Base-by-base conservation (phyloP, 2,329 filamentous ascomycete genomes). In the Plectosphaerella sp. region DNA sequence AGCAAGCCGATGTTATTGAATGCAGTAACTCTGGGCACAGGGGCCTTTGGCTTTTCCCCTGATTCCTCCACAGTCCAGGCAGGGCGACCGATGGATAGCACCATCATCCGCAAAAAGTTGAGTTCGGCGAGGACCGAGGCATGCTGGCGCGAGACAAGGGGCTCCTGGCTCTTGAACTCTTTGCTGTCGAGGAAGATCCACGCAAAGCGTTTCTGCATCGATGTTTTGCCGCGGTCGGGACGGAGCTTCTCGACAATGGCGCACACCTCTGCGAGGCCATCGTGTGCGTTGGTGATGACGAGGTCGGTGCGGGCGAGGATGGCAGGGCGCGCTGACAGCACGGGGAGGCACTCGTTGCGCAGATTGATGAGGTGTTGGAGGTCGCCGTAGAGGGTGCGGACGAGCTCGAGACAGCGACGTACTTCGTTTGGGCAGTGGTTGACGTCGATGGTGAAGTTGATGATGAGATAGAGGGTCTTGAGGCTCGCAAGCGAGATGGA, bases 351-450 rank as follows among this genome's bases (percentile, higher is more conserved):
- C 24, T 64, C 56, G 16, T 63, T 60, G 3, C 66, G 62, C 1
- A 68, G 52, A n/a, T 61, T 58, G 37, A 68, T 66, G 16, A 68
- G 59, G n/a, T 65, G 61, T 25, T 67, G 62, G 5, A 68, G 58
- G 46, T 68, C 66, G 7, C 51, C 50, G 28, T 68, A 54, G 48
- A 64, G 68, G n/a, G 61, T 65, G 5, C 61, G 58, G 0, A 68
- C 62, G 8, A 68, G 64, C 22, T 69, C 64, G 15, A 69, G 56
- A 49, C 61, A 62, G 7, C 57, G 56, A 2, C 61, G 58, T 18
- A 67, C 60, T 5, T 62, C 60, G 22, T 58, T 54, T 2, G 64
- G 62, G 10, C 64, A 60, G 11, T 64, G 62, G 6, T 58, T 60
- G 18, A 60, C 53, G 24, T 63, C 59, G 45, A 62, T 56, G 11